Conservation (phyloP, 345 rosid species). For the Pugionium cornutum region DNA sequence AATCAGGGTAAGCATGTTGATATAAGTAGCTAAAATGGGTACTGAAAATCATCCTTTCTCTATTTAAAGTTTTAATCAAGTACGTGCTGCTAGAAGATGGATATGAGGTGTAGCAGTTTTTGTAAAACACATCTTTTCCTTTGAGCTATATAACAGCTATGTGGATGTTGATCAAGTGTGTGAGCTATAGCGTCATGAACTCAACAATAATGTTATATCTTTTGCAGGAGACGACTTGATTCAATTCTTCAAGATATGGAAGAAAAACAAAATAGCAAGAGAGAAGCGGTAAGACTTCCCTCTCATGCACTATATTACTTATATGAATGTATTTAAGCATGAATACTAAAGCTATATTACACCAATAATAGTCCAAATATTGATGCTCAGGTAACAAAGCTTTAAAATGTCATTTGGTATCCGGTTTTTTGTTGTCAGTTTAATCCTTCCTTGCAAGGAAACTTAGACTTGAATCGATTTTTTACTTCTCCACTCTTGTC, state of each 20-base stretch:
- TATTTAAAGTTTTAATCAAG: neutral
- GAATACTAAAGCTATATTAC: neutral
- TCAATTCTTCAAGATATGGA: slow-evolving; percentile 84
- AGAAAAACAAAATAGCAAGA: slow-evolving; percentile 88
- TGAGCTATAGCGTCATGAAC: slow-evolving; percentile 6
- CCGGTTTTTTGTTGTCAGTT: neutral
- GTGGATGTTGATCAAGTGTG: slow-evolving; percentile 16
- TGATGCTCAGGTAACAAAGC: slow-evolving; percentile 6
- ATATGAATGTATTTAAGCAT: slow-evolving; percentile 3
- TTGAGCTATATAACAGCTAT: slow-evolving; percentile 1
- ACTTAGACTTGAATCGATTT: neutral
- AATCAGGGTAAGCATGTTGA: neutral
- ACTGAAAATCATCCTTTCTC: neutral
- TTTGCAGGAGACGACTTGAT: slow-evolving; percentile 85
- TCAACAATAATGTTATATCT: slow-evolving; percentile 16
- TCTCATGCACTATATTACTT: slow-evolving; percentile 14
- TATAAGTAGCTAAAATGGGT: slow-evolving; percentile 1
- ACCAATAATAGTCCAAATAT: neutral
- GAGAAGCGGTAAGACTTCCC: slow-evolving; percentile 63
- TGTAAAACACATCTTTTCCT: neutral
- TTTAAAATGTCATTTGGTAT: neutral
- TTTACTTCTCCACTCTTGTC: slow-evolving; percentile 3
- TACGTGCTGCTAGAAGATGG: neutral
- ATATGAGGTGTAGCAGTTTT: slow-evolving; percentile 6
- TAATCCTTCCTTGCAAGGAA: neutral